Evolutionary conservation across 2,329 filamentous ascomycete species (phyloP).

Genomic region (Neoascochyta sp.): DNA sequence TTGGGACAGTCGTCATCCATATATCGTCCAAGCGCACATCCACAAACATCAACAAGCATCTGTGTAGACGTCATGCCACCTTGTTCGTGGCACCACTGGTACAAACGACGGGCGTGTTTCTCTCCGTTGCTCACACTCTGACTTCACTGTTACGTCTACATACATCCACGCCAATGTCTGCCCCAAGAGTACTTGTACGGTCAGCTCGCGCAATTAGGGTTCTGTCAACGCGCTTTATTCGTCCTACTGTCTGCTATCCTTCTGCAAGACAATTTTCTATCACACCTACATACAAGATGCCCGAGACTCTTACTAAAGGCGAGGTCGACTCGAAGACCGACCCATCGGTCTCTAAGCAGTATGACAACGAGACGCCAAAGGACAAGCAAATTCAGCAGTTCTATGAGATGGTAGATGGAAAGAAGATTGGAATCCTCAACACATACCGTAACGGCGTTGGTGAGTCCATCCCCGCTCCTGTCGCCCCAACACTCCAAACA

Average conservation of each 20-base stretch:
- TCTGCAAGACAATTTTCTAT: constrained; percentile 16
- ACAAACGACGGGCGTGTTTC: too few species aligned
- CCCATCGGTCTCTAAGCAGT: constrained; percentile 50
- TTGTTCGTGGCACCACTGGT: too few species aligned
- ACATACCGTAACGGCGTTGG: constrained; percentile 43
- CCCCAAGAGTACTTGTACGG: constrained; percentile 16
- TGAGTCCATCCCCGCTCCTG: constrained; percentile 8
- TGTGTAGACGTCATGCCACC: too few species aligned
- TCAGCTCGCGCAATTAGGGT: constrained; percentile 1
- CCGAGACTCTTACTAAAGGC: constrained; percentile 38
- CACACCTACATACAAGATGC: constrained; percentile 41
- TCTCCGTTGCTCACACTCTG: too few species aligned
- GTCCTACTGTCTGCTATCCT: constrained; percentile 2
- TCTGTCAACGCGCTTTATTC: constrained; percentile 2
- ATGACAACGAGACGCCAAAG: constrained; percentile 43
- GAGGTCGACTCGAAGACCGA: constrained; percentile 46
- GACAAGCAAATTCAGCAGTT: constrained; percentile 49
- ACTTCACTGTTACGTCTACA: too few species aligned
- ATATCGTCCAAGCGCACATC: too few species aligned
- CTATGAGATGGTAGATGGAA: constrained; percentile 45
- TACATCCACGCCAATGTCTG: constrained; percentile 14
- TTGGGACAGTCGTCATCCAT: too few species aligned
- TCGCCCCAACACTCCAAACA: constrained; percentile 2
- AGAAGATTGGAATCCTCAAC: constrained; percentile 45
- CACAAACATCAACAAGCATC: too few species aligned